Evolutionary conservation across 2,329 filamentous ascomycete species (phyloP).

Genomic region (Ophiosphaerella herpotricha): DNA sequence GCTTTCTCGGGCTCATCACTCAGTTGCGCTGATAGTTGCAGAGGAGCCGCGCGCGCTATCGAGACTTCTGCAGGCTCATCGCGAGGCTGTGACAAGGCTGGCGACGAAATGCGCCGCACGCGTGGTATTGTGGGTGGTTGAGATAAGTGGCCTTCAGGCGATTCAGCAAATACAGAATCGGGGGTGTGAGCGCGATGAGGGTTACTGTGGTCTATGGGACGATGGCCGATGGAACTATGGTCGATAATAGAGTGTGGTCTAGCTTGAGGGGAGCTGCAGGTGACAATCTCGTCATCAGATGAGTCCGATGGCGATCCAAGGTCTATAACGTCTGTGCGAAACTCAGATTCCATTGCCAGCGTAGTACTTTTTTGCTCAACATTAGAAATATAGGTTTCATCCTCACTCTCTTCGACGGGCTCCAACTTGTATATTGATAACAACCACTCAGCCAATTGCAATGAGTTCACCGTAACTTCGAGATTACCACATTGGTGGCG

Average conservation of each 20-base stretch:
- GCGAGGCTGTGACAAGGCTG: too few relatives aligned
- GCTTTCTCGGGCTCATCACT: slow-evolving; percentile 30
- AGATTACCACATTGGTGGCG: slow-evolving; percentile 62
- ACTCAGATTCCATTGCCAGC: neutral
- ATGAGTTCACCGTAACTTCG: slow-evolving; percentile 67
- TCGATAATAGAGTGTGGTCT: too few relatives aligned
- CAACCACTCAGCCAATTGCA: slow-evolving; percentile 58
- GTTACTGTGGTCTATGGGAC: too few relatives aligned
- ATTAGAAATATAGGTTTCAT: neutral
- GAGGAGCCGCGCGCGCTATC: neutral
- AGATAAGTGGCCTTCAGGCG: slow-evolving; percentile 5
- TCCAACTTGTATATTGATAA: slow-evolving; percentile 21
- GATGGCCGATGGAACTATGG: too few relatives aligned
- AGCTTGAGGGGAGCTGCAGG: neutral
- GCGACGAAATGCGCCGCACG: too few relatives aligned
- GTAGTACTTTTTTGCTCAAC: neutral
- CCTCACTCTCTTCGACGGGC: slow-evolving; percentile 5
- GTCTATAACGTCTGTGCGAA: slow-evolving; percentile 18
- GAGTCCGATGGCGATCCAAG: slow-evolving; percentile 22
- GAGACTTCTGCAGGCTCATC: neutral
- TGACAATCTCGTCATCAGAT: slow-evolving; percentile 1
- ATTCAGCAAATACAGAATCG: slow-evolving; percentile 5
- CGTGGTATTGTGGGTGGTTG: neutral
- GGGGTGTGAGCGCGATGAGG: neutral
- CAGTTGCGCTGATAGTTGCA: neutral